Evolutionary conservation across 2,329 filamentous ascomycete species (phyloP).

Genomic region (Trichothecium sympodiale): DNA sequence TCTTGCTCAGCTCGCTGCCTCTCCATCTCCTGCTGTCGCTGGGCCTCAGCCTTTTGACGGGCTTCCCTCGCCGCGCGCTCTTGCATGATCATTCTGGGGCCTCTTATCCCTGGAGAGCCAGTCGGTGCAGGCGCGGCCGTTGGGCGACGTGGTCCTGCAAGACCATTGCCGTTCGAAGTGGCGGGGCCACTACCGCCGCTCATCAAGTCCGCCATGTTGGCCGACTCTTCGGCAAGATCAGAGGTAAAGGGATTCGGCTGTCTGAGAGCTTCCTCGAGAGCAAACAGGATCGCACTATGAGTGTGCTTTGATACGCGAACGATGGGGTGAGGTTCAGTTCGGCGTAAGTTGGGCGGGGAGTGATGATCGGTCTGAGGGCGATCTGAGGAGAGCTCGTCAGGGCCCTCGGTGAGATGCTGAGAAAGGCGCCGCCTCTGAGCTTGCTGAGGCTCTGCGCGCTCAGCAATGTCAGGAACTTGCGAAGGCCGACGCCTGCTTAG

Average conservation of each 20-base stretch:
- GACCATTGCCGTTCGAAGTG: slow-evolving; percentile 43
- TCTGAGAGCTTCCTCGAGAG: slow-evolving; percentile 82
- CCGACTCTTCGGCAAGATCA: slow-evolving; percentile 78
- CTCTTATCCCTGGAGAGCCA: slow-evolving; percentile 59
- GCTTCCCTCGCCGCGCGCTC: slow-evolving; percentile 70
- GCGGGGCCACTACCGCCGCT: slow-evolving; percentile 43
- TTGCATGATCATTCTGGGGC: slow-evolving; percentile 86
- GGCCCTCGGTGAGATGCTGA: slow-evolving; percentile 36
- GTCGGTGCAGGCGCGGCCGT: slow-evolving; percentile 38
- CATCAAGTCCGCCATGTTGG: slow-evolving; percentile 78
- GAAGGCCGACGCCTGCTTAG: neutral
- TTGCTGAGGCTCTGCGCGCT: no score
- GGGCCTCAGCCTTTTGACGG: slow-evolving; percentile 54
- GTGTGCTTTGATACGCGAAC: slow-evolving; percentile 71
- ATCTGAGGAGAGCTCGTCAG: slow-evolving; percentile 27
- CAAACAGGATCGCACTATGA: slow-evolving; percentile 81
- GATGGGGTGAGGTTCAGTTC: slow-evolving; percentile 31
- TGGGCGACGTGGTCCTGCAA: slow-evolving; percentile 30
- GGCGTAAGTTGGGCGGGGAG: slow-evolving; percentile 14
- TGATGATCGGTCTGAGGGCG: slow-evolving; percentile 15
- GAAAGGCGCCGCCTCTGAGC: slow-evolving; percentile 26
- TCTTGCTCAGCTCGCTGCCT: slow-evolving; percentile 48
- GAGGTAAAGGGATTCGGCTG: slow-evolving; percentile 73
- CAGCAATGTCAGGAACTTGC: no score
- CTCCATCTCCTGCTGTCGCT: slow-evolving; percentile 38